Evolutionary conservation across 1,139 yeast genomes (phyloP).

Genomic region (Suhomyces chickasaworum): DNA sequence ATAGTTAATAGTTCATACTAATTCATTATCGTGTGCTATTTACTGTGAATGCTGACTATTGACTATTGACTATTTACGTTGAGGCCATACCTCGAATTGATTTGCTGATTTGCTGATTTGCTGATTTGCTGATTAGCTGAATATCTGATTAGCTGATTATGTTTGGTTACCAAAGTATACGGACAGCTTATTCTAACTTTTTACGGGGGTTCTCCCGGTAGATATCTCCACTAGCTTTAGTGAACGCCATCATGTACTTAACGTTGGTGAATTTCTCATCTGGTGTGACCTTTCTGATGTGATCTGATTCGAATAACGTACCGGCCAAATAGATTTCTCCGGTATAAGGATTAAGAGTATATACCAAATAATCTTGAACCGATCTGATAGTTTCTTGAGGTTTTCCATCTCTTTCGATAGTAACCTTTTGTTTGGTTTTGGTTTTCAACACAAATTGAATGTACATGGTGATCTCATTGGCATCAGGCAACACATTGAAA

Average conservation of each 20-base stretch:
- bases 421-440: slow-evolving; percentile 70
- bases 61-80: slow-evolving; percentile 1
- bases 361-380: slow-evolving; percentile 75
- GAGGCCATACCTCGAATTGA: background rate
- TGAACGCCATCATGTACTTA: slow-evolving; percentile 23
- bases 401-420: slow-evolving; percentile 42
- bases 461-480: slow-evolving; percentile 64
- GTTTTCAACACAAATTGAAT: slow-evolving; percentile 79
- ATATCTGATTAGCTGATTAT: no score
- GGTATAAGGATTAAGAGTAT: slow-evolving; percentile 71
- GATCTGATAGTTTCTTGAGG: slow-evolving; percentile 50
- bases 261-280: slow-evolving; percentile 39
- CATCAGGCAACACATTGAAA: slow-evolving; percentile 62
- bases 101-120: no score
- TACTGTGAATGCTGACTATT: slow-evolving; percentile 2
- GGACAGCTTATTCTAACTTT: background rate
- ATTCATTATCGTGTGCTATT: background rate
- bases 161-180: background rate
- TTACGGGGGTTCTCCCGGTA: slow-evolving; percentile 27
- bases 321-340: slow-evolving; percentile 74
- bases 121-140: no score
- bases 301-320: slow-evolving; percentile 71
- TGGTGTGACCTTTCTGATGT: slow-evolving; percentile 39
- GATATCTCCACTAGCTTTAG: slow-evolving; percentile 50
- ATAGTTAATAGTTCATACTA: background rate